Conservation (phyloP, 371 early-diverging fungal species). For the Syncephalastrum racemosum region DNA sequence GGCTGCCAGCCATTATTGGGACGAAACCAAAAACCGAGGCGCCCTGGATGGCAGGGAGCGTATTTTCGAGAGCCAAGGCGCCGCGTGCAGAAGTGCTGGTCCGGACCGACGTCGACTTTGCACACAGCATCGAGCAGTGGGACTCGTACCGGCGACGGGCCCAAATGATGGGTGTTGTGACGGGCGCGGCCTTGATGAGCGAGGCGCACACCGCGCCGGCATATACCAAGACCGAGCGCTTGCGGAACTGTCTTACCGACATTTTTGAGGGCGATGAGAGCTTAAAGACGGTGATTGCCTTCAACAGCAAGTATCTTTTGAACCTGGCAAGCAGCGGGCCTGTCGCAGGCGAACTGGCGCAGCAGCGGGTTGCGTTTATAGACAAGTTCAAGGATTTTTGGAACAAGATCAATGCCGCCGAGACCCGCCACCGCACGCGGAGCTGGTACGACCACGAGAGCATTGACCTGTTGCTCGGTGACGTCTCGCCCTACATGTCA, state of each 20-base stretch:
- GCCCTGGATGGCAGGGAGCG: constrained; percentile 28
- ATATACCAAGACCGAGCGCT: constrained; percentile 63
- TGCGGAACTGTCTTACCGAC: constrained; percentile 66
- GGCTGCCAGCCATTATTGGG: constrained; percentile 42
- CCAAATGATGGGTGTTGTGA: constrained; percentile 51
- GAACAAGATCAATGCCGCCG: constrained; percentile 34
- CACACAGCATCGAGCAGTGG: constrained; percentile 51
- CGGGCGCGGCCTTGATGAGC: constrained; percentile 37
- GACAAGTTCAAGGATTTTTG: constrained; percentile 34
- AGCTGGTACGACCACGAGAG: constrained; percentile 49
- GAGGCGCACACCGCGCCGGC: constrained; percentile 52
- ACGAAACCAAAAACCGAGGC: constrained; percentile 14
- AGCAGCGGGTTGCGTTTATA: constrained; percentile 23
- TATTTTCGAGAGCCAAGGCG: constrained; percentile 40
- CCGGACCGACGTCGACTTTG: constrained; percentile 42
- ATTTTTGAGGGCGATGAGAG: constrained; percentile 77
- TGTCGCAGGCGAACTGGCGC: neutral
- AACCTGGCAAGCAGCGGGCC: neutral
- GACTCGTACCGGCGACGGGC: constrained; percentile 38
- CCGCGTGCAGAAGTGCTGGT: constrained; percentile 50
- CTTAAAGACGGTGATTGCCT: constrained; percentile 43
- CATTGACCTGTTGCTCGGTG: constrained; percentile 44
- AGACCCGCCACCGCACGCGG: constrained; percentile 30
- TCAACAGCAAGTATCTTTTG: constrained; percentile 30
- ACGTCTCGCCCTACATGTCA: constrained; percentile 50